Percentiles rank a stretch among this genome's conserved stretches.
Conservation (phyloP, 1,284 basidiomycete species). For the Austroboletus niveus region DNA sequence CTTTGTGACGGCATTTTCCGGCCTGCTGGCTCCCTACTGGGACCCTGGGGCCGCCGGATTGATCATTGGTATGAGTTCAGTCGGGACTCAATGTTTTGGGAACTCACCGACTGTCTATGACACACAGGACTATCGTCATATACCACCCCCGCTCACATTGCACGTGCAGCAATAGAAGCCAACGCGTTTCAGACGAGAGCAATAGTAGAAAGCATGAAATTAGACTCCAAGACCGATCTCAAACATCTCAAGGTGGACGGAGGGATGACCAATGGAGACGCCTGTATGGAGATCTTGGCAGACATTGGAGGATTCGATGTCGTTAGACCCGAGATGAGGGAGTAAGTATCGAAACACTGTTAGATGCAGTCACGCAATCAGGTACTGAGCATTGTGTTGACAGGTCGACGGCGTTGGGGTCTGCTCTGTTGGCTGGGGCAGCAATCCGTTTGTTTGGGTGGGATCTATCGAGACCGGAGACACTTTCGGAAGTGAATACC, state of each 20-base stretch:
- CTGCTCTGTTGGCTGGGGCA: constrained; percentile 91
- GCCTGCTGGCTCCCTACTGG: constrained; percentile 92
- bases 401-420: constrained; percentile 94
- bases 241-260: constrained; percentile 91
- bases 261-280: constrained; percentile 89
- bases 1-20: constrained; percentile 96
- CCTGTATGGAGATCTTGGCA: constrained; percentile 90
- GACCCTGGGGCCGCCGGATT: constrained; percentile 83
- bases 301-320: constrained; percentile 93
- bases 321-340: constrained; percentile 92
- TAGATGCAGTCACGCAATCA: neutral
- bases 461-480: constrained; percentile 85
- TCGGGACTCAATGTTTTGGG: neutral
- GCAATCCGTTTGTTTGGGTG: constrained; percentile 92
- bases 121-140: constrained; percentile 78
- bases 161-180: constrained; percentile 91
- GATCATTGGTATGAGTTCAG: constrained; percentile 63
- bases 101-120: neutral
- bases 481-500: constrained; percentile 88
- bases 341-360: constrained; percentile 53
- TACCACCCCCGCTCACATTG: constrained; percentile 92
- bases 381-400: constrained; percentile 4
- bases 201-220: constrained; percentile 91
- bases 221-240: constrained; percentile 75
- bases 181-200: constrained; percentile 90